These are phyloP conservation scores for Cordyceps cateniannulata DNA, from an alignment of 2,329 filamentous ascomycete genomes.

Conservation along the genomic window DNA sequence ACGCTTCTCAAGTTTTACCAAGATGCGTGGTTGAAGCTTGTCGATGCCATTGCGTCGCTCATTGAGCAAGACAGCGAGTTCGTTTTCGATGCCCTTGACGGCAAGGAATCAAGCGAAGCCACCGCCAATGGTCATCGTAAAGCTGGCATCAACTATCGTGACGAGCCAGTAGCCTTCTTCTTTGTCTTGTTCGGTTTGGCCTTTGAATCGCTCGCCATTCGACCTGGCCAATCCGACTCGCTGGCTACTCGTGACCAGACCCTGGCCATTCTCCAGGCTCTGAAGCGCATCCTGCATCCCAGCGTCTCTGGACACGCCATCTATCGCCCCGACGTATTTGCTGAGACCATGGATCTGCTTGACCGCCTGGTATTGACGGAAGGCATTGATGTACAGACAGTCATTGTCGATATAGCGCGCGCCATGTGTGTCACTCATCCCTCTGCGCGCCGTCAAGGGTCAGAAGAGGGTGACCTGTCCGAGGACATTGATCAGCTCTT, in stretches of 20 bases:
- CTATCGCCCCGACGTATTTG: constrained; percentile 91
- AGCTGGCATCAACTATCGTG: constrained; percentile 90
- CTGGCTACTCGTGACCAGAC: constrained; percentile 72
- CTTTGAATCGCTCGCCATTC: constrained; percentile 88
- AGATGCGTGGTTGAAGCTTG: constrained; percentile 91
- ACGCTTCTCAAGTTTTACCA: constrained; percentile 94
- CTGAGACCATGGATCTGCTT: constrained; percentile 92
- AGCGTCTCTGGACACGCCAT: constrained; percentile 95
- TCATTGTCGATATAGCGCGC: constrained; percentile 90
- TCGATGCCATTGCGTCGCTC: constrained; percentile 93
- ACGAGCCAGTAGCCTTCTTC: constrained; percentile 97
- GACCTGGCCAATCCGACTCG: constrained; percentile 45
- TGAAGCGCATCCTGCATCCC: constrained; percentile 92
- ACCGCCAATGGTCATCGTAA: constrained; percentile 48
- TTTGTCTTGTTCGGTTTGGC: constrained; percentile 96
- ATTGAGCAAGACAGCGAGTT: constrained; percentile 98
- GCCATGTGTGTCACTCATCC: constrained; percentile 88
- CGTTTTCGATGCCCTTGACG: constrained; percentile 93
- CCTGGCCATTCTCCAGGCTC: constrained; percentile 78
- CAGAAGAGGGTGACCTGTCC: constrained; percentile 70
- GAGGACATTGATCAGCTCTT: constrained; percentile 98
- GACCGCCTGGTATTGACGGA: constrained; percentile 91
- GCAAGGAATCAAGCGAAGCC: constrained; percentile 56
- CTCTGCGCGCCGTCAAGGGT: constrained; percentile 56
- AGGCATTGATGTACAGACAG: constrained; percentile 76